Evolutionary conservation across 2,329 filamentous ascomycete species (phyloP), one percentile per base, ranked within the genome.

Genomic region (Triangularia verruculosa): DNA sequence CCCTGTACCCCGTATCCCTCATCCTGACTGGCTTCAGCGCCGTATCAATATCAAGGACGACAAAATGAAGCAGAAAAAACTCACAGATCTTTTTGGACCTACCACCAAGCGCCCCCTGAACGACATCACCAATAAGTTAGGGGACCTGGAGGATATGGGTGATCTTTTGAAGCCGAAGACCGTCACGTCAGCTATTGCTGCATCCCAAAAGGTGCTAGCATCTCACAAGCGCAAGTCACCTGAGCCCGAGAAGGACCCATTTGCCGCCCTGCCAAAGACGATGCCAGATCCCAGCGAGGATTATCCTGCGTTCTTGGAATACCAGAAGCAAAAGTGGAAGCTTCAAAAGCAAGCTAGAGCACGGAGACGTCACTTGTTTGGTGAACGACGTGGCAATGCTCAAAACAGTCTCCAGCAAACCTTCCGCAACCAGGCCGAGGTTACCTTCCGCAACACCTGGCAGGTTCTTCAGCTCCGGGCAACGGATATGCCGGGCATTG

Each of bases 251-350:
- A 86, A 84, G 2, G 91, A 98, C 72, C 93, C 93, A 0, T 96
- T 92, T 75, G 89, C 92, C 27, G 86, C 86, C 24, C 82, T 99
- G 13, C 95, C 95, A 0, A 86, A 89, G 65, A 83, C 86, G 51
- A 96, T 97, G 90, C 94, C 95, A 1, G 86, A 85, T 24, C 90
- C 95, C 20, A 91, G 88, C 0, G 87, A 95, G 57, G 90, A 99
- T 75, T 99, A 99, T 70, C 80, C 86, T 17, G 92, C 86, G 0
- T 99, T 96, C 81, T 76, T 99, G 60, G 84, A 90, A 72, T 98
- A 98, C 72, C 95, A 99, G 74, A 99, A 99, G 77, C 87, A 93
- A 78, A 99, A 99, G 77, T 99, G 95, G 95, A 97, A 94, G 79
- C 89, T 98, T 39, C 95, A 99, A 74, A 96, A 93, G 73, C 90